These are phyloP conservation scores for Globisporangium middletonii DNA, from an alignment of 352 stramenopile species.

Conservation along the genomic window DNA sequence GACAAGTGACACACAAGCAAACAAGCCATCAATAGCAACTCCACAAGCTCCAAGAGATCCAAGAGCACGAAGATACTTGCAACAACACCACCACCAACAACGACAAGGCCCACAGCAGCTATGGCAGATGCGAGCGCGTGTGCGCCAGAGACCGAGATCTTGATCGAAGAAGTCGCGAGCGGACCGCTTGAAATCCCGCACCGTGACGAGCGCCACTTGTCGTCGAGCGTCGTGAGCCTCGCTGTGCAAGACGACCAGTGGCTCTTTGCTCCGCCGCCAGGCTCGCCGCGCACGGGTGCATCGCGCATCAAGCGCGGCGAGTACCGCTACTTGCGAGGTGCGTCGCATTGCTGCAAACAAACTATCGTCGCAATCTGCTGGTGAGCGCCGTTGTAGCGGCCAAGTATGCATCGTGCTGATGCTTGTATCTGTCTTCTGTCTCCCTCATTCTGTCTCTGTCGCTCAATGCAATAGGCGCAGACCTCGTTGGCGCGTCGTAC, in stretches of 20 bases:
- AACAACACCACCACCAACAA: too few relatives aligned
- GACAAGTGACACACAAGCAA: too few relatives aligned
- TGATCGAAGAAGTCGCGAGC: conserved; percentile 4
- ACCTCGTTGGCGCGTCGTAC: conserved; percentile 45
- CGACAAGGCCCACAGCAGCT: too few relatives aligned
- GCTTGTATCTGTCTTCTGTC: too few relatives aligned
- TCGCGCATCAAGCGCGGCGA: conserved; percentile 25
- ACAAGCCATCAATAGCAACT: too few relatives aligned
- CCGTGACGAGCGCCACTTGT: conserved; percentile 36
- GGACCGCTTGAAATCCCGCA: conserved; percentile 4
- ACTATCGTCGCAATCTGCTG: too few relatives aligned
- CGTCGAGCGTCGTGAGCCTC: conserved; percentile 37
- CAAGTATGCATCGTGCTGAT: too few relatives aligned
- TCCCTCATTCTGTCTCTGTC: background rate
- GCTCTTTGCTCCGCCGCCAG: conserved; percentile 38
- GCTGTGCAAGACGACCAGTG: conserved; percentile 58
- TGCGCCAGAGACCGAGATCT: too few relatives aligned
- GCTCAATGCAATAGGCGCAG: conserved; percentile 13
- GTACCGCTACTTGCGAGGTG: conserved; percentile 53
- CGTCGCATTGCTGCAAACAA: background rate
- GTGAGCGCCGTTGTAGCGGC: too few relatives aligned
- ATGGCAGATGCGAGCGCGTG: too few relatives aligned
- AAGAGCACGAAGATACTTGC: too few relatives aligned
- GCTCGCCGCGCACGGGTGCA: conserved; percentile 27
- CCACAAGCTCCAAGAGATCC: too few relatives aligned